A percentile compares a stretch with the other conserved stretches of the same genome.
These are phyloP conservation scores for Isoetes taiwanensis DNA, from an alignment of 75 land plant species.

Conservation along the genomic window DNA sequence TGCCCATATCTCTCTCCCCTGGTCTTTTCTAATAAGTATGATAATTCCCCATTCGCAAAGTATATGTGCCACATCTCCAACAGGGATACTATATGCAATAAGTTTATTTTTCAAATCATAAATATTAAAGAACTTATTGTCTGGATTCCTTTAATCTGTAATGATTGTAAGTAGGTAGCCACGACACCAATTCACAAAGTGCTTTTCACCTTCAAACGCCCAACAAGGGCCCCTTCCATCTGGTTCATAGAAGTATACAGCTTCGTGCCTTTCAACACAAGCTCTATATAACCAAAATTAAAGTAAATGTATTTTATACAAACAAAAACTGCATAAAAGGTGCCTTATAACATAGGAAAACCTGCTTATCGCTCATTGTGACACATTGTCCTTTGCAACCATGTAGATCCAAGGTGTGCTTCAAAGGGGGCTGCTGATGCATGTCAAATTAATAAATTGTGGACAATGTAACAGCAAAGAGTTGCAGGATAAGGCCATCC, in stretches of 20 bases:
- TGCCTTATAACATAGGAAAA: constrained; percentile 7
- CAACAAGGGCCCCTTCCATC: constrained; percentile 99
- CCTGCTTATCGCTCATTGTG: constrained; percentile 84
- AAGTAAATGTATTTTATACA: constrained; percentile 23
- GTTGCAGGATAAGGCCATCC: constrained; percentile 67
- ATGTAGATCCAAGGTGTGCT: constrained; percentile 67
- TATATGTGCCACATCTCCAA: constrained; percentile 72
- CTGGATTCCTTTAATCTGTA: constrained; percentile 40
- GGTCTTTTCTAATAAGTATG: constrained; percentile 57
- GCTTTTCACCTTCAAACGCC: constrained; percentile 98
- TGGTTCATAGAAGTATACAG: constrained; percentile 86
- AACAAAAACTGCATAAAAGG: not conserved
- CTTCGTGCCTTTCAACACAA: constrained; percentile 90
- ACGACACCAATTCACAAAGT: constrained; percentile 84
- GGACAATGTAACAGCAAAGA: constrained; percentile 68
- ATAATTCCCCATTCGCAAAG: constrained; percentile 95
- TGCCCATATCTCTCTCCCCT: constrained; percentile 98
- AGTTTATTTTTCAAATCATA: constrained; percentile 86
- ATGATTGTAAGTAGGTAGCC: constrained; percentile 78
- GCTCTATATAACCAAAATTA: no score
- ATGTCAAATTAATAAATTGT: constrained; percentile 63
- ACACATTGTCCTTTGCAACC: constrained; percentile 61
- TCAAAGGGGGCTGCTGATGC: constrained; percentile 61
- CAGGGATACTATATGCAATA: constrained; percentile 66
- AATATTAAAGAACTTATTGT: constrained; percentile 57